Conservation (phyloP, 2,329 filamentous ascomycete species). For the Scedosporium apiospermum region DNA sequence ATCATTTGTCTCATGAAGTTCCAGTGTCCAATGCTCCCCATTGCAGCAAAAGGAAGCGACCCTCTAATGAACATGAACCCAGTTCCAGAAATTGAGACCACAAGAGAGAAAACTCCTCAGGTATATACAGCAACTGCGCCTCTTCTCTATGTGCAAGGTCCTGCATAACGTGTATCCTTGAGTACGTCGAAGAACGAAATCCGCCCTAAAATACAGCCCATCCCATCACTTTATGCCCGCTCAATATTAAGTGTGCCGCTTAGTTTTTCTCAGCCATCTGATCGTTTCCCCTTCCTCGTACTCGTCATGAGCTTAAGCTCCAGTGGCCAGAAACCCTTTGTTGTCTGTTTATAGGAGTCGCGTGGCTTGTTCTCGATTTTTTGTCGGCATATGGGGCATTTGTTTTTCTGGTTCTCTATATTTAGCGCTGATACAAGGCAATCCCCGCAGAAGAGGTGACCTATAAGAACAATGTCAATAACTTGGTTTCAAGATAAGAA, state of each 20-base stretch:
- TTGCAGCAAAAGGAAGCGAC: neutral
- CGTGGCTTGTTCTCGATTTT: slow-evolving; percentile 42
- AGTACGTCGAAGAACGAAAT: neutral
- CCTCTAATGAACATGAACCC: neutral
- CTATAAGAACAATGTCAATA: slow-evolving; percentile 25
- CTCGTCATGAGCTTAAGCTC: slow-evolving; percentile 54
- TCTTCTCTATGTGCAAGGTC: neutral
- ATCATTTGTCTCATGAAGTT: neutral
- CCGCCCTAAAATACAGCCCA: no score
- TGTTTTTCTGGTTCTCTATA: slow-evolving; percentile 44
- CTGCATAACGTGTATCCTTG: no score
- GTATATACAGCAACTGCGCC: neutral
- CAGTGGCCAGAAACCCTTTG: slow-evolving; percentile 46
- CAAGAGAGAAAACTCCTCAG: neutral
- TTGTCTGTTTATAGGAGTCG: slow-evolving; percentile 30
- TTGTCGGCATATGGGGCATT: slow-evolving; percentile 55
- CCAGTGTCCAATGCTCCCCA: neutral
- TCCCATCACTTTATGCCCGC: no score
- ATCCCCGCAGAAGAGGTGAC: slow-evolving; percentile 54
- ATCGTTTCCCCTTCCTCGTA: slow-evolving; percentile 28
- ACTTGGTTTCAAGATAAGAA: neutral
- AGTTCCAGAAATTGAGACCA: neutral
- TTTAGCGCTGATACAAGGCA: slow-evolving; percentile 53
- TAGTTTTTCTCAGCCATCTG: neutral
- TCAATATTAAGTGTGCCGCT: no score